Conservation (phyloP, 2,329 filamentous ascomycete genomes). For the Pyrenophora seminiperda region DNA sequence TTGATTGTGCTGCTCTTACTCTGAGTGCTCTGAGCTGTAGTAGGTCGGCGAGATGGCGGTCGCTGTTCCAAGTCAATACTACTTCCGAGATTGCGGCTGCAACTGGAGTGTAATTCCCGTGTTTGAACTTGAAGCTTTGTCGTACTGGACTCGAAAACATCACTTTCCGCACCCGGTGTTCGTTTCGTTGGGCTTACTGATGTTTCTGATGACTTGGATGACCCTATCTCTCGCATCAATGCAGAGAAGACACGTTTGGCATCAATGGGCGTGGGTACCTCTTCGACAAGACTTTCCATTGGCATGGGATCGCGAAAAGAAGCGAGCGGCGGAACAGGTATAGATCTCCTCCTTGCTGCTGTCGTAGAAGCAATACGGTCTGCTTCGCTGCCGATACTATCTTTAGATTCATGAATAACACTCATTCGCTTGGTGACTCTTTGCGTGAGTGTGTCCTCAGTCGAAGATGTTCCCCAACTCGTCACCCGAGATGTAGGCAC, state of each 20-base stretch:
- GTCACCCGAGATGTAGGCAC: conserved; percentile 62
- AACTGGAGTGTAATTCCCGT: conserved; percentile 20
- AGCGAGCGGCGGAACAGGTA: conserved; percentile 26
- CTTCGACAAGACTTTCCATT: conserved; percentile 36
- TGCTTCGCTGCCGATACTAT: conserved; percentile 40
- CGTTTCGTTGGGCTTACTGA: not conserved
- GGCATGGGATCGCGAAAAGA: conserved; percentile 43
- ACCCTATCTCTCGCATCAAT: conserved; percentile 43
- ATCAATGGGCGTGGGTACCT: conserved; percentile 33
- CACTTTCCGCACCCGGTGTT: conserved; percentile 29
- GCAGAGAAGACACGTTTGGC: conserved; percentile 46
- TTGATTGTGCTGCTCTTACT: conserved; percentile 37
- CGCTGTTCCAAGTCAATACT: conserved; percentile 18
- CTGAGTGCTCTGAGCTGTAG: conserved; percentile 19
- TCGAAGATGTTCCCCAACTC: conserved; percentile 72
- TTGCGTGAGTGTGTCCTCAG: conserved; percentile 59
- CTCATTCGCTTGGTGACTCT: conserved; percentile 64
- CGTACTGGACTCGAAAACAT: conserved; percentile 34
- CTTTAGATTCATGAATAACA: conserved; percentile 63
- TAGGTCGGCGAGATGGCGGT: conserved; percentile 14
- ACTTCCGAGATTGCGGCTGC: conserved; percentile 12
- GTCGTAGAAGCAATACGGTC: conserved; percentile 16
- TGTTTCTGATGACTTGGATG: conserved; percentile 17
- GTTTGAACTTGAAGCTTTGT: conserved; percentile 20
- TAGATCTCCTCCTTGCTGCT: conserved; percentile 23